phyloP scores from a whole-genome alignment of 345 rosid species.

The Geranium rotundifolium region DNA sequence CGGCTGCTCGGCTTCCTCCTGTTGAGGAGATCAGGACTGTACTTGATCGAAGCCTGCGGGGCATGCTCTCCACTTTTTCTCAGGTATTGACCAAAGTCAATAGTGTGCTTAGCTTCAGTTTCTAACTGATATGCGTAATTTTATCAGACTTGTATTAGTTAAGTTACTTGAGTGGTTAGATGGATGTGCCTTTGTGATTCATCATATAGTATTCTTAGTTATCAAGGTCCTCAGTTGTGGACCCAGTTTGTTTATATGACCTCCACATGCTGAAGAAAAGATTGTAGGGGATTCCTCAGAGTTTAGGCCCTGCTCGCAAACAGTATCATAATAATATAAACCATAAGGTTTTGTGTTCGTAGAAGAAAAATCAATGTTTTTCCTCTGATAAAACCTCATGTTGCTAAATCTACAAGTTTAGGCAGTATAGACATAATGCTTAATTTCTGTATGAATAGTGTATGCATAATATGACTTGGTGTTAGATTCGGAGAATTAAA shows the following conservation, averaged over 20 bases:
- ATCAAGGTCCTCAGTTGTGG: too few relatives aligned
- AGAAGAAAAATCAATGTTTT: not conserved
- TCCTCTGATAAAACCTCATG: not conserved
- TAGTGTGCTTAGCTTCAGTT: conserved; percentile 1
- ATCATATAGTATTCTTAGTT: too few relatives aligned
- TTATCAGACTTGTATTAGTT: too few relatives aligned
- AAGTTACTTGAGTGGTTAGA: too few relatives aligned
- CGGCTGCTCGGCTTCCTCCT: conserved; percentile 73
- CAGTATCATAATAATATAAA: too few relatives aligned
- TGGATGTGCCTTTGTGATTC: too few relatives aligned
- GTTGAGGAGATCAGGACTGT: conserved; percentile 68
- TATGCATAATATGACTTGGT: too few relatives aligned
- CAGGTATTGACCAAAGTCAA: conserved; percentile 33
- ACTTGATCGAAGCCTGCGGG: conserved; percentile 45
- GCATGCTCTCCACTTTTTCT: conserved; percentile 77
- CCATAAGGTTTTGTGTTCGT: not conserved
- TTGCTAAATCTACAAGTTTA: too few relatives aligned
- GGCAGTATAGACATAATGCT: too few relatives aligned
- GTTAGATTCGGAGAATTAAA: too few relatives aligned
- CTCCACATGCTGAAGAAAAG: not conserved
- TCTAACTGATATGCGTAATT: not conserved
- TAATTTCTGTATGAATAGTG: too few relatives aligned
- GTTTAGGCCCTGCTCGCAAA: not conserved
- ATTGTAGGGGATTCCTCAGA: not conserved
- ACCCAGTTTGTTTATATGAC: too few relatives aligned